Evolutionary conservation across 2,329 filamentous ascomycete genomes (phyloP), one percentile per base, ranked within the genome.

Genomic region (Colletotrichum tanaceti): DNA sequence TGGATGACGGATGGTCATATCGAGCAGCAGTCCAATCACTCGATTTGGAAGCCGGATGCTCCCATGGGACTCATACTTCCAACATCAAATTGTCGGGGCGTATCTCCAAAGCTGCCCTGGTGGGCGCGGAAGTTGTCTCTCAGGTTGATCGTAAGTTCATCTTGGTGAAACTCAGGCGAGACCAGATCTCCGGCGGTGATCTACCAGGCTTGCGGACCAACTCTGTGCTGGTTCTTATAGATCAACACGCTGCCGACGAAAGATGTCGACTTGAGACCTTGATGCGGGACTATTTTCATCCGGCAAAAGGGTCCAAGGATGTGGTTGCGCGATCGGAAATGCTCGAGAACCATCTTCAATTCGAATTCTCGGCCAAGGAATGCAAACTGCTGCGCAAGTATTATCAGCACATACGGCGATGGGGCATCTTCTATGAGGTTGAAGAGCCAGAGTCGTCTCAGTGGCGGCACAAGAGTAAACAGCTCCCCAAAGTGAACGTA

Each of bases 231-330:
- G 85, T 97, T 0, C 83, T 98, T 46, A 85, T 98, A 6, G 96
- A 99, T 75, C 96, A 99, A 75, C 96, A 99, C 76, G 96, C 96
- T 0, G 96, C 94, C 3, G 95, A 98, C 76, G 96, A 99, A 80
- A 87, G 96, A 53, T 89, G 92, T 71, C 89, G 90, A 1, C 86
- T 98, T 1, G 96, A 99, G 76, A 76, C 78, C 0, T 83, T 99
- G 1, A 89, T 97, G 76, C 73, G 73, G 0, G 72, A 72, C 6
- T 89, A 88, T 63, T 89, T 89, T 70, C 53, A 58, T 4, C 46
- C 5, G n/a, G 69, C 4, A 61, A 66, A 70, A 4, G 32, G 20
- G 1, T 65, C 55, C 1, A 67, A 61, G 4, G 24, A 57, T 2
- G 18, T 72, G 1, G 68, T 65, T 22, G 77, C 78, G 1, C 70